Base-by-base conservation (phyloP, 1,284 basidiomycete genomes). In the Thecaphora thlaspeos region DNA sequence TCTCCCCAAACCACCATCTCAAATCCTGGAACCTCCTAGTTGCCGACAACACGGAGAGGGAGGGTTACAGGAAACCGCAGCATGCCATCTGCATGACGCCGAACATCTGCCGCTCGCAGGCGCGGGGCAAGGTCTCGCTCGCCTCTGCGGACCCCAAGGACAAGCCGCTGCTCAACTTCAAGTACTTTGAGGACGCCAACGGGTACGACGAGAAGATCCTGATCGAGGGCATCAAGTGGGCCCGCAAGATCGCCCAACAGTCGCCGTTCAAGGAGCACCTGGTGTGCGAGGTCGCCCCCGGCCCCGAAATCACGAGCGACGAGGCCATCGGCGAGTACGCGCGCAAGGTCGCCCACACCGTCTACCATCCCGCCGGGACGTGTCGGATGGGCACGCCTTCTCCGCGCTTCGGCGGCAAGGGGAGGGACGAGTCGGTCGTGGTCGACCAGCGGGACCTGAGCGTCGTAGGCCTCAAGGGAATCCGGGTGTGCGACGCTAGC, bases 171-270 rank as follows among this genome's bases (percentile, higher is more conserved):
- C 77, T 83, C 23, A 81, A 84, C 59, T 82, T 83, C 38, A 79
- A 79, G 43, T 82, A 82, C 69, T 83, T 83, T 65, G 81, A 77
- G 45, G 77, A 79, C 48, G 49, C 81, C 43, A 74, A 82, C 39
- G 75, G 79, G 46, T 80, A 83, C 64, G 83, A 84, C 77, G 70
- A 75, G 68, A 63, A 76, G 30, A 68, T 82, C 12, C 68, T 84
- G 46, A 74, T 84, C 21, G 82, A 85, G 62, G 79, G 80, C 21
- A 73, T 83, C 60, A 85, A 85, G 60, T 83, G 82, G 57, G 78
- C 79, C 4, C 72, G 82, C 18, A 78, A 75, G 41, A 74, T 85
- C 36, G 75, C 78, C 0, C 53, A 81, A 14, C 78, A 78, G 9
- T 77, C 80, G 40, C 83, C 83, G 0, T 80, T 83, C 68, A 69